Percentiles rank a stretch among this genome's conserved stretches.
Evolutionary conservation across 2,329 filamentous ascomycete genomes (phyloP).

Genomic region (Thielaviopsis ethacetica): DNA sequence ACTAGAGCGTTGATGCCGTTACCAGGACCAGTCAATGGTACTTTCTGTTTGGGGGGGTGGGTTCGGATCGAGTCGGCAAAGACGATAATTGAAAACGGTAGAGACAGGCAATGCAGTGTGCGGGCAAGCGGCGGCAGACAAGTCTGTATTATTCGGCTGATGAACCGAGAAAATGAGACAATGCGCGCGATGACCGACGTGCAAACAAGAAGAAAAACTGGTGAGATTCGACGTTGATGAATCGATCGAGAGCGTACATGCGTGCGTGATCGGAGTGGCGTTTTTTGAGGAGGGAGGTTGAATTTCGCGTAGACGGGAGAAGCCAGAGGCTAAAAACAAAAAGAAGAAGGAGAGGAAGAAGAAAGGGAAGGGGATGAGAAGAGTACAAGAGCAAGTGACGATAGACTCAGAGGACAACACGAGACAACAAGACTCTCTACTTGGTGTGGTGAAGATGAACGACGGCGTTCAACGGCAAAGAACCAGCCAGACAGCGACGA

Average conservation of each 20-base stretch:
- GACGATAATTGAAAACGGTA: neutral
- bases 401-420: neutral
- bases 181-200: neutral
- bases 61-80: neutral
- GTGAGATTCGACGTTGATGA: neutral
- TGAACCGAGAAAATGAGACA: neutral
- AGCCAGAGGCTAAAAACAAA: neutral
- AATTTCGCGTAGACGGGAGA: neutral
- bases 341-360: neutral
- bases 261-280: neutral
- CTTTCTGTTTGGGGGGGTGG: neutral
- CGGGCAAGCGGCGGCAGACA: neutral
- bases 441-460: neutral
- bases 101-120: neutral
- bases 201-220: neutral
- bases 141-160: neutral
- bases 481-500: constrained; percentile 3
- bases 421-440: neutral
- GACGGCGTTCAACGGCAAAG: neutral
- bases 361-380: neutral
- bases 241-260: neutral
- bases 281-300: neutral
- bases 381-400: neutral
- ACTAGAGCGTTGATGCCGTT: neutral
- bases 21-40: neutral